Evolutionary conservation across 495 filamentous ascomycete genomes (phyloP), one percentile per base, ranked within the genome.

Genomic region (Bathelium albidoporum): DNA sequence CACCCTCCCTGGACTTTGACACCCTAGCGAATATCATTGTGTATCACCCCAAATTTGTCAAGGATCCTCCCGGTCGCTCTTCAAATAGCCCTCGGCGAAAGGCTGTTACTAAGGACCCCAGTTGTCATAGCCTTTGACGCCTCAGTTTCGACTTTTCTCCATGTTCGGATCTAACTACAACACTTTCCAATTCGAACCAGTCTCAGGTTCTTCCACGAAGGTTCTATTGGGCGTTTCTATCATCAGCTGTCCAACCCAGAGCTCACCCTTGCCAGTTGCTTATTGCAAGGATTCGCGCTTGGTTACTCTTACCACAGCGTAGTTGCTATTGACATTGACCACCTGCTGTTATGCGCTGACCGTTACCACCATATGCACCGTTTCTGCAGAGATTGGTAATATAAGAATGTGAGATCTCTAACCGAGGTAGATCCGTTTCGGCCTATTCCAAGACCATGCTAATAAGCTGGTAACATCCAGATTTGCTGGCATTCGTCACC

Each of bases 1-100:
- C 24, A 28, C 49, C 24, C 49, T 55, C 49, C 24, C 24, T 55
- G 49, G 24, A 26, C 49, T 29, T 55, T 55, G 49, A 55, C 7
- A 55, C 49, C 49, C 49, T 55, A 55, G 49, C 49, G 49, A 55
- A 55, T 29, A 55, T 55, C 49, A 55, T 55, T 29, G 49, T 55
- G 49, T 55, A 55, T 55, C 49, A 55, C 49, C 12, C 49, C 49
- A 12, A 55, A 11, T 55, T n/a, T 55, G 49, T 55, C 24, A 55
- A 24, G 49, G 49, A 55, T 55, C 20, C 22, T 28, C 49, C 49
- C 24, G 24, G 49, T 16, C 24, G 7, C 16, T 55, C 24, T 55
- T 29, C 49, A 55, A 55, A 55, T 55, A 26, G 26, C 20, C 20
- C 49, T 29, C 20, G 49, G 29, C 49, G 49, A 29, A 29, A 55